Evolutionary conservation across 1,284 basidiomycete genomes (phyloP), one percentile per base, ranked within the genome.

Genomic region (Stygiomarasmius scandens): DNA sequence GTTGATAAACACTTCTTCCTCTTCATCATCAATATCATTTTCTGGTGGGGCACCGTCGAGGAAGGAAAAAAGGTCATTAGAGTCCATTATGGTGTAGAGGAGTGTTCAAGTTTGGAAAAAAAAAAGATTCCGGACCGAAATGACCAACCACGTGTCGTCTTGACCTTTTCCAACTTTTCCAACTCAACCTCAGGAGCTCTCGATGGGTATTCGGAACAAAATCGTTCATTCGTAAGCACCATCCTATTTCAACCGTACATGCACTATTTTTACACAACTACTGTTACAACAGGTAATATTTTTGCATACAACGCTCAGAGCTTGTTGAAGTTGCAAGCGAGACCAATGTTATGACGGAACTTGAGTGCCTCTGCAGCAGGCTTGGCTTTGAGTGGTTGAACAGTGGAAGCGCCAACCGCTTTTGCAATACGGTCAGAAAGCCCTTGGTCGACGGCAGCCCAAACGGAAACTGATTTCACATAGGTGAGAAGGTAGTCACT

Each of bases 371-470:
- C 82, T 2, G 68, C 55, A 3, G 86, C 88, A 16, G 86, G 71
- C 70, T 87, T 87, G 63, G 87, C 85, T 59, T 77, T 69, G 61
- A 93, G 77, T 16, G 89, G 89, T 58, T 73, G 66, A 25, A 86
- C 88, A 3, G 74, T 68, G 2, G 82, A 73, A 54, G 83, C 76
- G 50, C 86, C 86, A 50, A 94, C 81, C 1, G 83, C 89, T 67
- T 83, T 83, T 23, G 92, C 90, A 64, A 96, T 79, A 60, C 89
- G 82, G 69, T 89, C 82, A 3, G 86, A 86, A 41, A 95, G 76
- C 25, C 76, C 78, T 67, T 90, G 86, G 69, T 89, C 82, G 59
- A 96, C 86, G 56, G 85, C 84, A 49, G 90, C 86, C 81, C 88
- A 95, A 59, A 93, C 90, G 43, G 87, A 84, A 44, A 95, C 89